Conservation (phyloP, 345 rosid genomes). For the Crucihimalaya himalaica region DNA sequence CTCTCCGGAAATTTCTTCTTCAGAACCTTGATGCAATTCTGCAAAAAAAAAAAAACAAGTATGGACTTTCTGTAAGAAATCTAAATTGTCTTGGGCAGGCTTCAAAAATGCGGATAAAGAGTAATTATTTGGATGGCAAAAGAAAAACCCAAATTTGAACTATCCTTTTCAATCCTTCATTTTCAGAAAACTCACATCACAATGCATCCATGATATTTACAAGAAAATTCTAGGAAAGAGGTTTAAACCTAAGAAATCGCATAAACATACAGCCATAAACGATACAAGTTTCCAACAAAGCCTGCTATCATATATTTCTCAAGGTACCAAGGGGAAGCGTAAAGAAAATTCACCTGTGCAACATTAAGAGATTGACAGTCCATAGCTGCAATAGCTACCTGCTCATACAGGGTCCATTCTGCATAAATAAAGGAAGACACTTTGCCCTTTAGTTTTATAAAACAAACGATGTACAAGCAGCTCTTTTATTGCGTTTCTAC, state of each 20-base stretch:
- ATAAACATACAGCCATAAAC: conserved; percentile 3
- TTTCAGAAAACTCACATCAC: conserved; percentile 1
- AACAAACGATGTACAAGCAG: background rate
- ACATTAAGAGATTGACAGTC: conserved; percentile 80
- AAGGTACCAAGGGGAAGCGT: conserved; percentile 6
- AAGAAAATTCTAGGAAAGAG: background rate
- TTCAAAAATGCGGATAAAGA: background rate
- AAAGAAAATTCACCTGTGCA: conserved; percentile 63
- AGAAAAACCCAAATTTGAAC: background rate
- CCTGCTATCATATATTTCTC: background rate
- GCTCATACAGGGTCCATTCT: conserved; percentile 97
- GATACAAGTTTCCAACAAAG: background rate
- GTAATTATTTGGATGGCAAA: background rate
- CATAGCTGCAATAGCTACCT: conserved; percentile 95
- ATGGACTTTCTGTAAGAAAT: background rate
- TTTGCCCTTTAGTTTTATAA: background rate
- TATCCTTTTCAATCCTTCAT: background rate
- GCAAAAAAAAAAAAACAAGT: conserved; percentile 35
- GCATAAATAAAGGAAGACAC: conserved; percentile 16
- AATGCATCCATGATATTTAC: background rate
- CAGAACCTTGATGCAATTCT: conserved; percentile 83
- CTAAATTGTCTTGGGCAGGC: conserved; percentile 6
- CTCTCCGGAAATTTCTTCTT: conserved; percentile 84
- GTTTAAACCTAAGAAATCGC: background rate
- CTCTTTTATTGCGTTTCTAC: conserved; percentile 6